phyloP scores from a whole-genome alignment of 306 rosid species.

The Hylodesmum podocarpum region DNA sequence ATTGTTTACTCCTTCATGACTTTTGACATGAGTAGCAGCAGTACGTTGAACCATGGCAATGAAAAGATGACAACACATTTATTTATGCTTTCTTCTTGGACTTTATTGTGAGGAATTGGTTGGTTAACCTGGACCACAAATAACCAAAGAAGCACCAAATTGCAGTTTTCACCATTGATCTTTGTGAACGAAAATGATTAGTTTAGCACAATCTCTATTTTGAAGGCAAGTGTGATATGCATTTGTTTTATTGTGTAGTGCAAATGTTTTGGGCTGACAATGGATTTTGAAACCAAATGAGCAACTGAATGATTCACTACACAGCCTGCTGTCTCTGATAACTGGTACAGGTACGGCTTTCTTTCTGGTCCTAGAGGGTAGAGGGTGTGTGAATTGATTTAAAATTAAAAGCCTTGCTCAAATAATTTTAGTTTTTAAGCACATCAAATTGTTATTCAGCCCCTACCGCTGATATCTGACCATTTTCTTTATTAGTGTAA shows the following conservation, averaged over 20 bases:
- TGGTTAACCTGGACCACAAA: background rate
- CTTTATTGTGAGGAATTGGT: constrained; percentile 5
- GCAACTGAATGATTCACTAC: constrained; percentile 15
- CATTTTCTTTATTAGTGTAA: background rate
- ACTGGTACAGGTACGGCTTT: constrained; percentile 35
- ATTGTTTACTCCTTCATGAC: background rate
- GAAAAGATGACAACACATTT: constrained; percentile 13
- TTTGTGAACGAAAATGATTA: background rate
- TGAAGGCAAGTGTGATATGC: constrained; percentile 40
- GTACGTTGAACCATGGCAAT: constrained; percentile 8
- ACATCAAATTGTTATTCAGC: constrained; percentile 12
- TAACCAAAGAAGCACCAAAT: background rate
- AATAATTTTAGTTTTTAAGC: background rate
- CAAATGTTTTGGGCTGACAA: background rate
- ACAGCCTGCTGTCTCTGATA: constrained; percentile 19
- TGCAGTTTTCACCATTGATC: background rate
- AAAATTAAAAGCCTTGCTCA: constrained; percentile 4
- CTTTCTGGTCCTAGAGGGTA: background rate
- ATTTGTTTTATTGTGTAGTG: constrained; percentile 12
- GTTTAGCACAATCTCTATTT: constrained; percentile 17
- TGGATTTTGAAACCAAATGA: constrained; percentile 7
- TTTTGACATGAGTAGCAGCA: constrained; percentile 5
- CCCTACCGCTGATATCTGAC: background rate
- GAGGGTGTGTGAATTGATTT: constrained; percentile 4
- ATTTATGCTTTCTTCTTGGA: background rate